These are phyloP conservation scores for Apiotrichum veenhuisii DNA, from an alignment of 1,284 basidiomycete species.

Conservation along the genomic window DNA sequence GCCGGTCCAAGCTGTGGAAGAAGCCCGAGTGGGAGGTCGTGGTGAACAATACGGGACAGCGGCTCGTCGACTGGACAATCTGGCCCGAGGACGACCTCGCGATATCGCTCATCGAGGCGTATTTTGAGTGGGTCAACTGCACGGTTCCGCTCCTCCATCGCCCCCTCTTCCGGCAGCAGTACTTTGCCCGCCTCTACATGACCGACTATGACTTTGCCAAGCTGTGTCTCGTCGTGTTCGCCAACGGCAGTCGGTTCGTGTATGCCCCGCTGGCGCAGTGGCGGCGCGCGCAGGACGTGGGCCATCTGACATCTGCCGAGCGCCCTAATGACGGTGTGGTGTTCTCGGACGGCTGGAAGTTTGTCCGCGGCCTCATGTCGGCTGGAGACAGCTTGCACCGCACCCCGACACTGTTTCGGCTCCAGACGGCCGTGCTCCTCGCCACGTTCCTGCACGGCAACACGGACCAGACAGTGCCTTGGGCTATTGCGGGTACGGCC, in stretches of 20 bases:
- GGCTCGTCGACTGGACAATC: slow-evolving; percentile 31
- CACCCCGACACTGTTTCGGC: slow-evolving; percentile 63
- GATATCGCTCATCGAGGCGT: slow-evolving; percentile 60
- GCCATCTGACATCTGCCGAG: slow-evolving; percentile 35
- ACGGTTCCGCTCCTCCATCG: slow-evolving; percentile 71
- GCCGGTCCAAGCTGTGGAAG: slow-evolving; percentile 37
- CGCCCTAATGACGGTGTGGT: neutral
- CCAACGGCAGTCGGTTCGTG: slow-evolving; percentile 64
- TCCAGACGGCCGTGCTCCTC: slow-evolving; percentile 58
- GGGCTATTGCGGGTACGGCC: slow-evolving; percentile 66
- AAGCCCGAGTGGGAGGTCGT: slow-evolving; percentile 43
- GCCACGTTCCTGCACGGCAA: slow-evolving; percentile 55
- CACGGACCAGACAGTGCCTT: slow-evolving; percentile 63
- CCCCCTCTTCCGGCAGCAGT: slow-evolving; percentile 62
- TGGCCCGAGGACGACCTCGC: slow-evolving; percentile 57
- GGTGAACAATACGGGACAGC: slow-evolving; percentile 30
- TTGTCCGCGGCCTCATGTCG: slow-evolving; percentile 61
- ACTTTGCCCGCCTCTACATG: slow-evolving; percentile 59
- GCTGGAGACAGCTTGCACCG: slow-evolving; percentile 55
- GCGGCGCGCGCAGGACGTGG: slow-evolving; percentile 12
- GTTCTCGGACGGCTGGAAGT: slow-evolving; percentile 69
- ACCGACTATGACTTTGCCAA: slow-evolving; percentile 62
- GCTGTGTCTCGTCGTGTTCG: slow-evolving; percentile 67
- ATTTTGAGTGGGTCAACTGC: slow-evolving; percentile 61
- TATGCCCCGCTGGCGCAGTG: slow-evolving; percentile 39